Percentiles rank a stretch among this genome's conserved stretches.
Conservation (phyloP, 2,329 filamentous ascomycete species). For the Aureobasidium sp. region DNA sequence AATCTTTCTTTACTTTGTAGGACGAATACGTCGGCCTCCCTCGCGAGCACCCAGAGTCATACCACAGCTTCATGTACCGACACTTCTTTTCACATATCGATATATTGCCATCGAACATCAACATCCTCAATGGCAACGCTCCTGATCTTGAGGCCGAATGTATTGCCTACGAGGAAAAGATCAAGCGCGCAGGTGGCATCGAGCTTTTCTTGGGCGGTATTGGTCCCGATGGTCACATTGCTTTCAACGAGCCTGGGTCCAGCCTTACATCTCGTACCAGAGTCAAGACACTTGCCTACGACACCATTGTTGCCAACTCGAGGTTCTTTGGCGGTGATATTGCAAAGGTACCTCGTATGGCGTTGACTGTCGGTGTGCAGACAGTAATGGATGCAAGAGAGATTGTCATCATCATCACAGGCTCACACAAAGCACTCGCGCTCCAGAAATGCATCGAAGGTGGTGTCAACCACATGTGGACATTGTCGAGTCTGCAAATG, state of each 20-base stretch:
- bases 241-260: slow-evolving; percentile 84
- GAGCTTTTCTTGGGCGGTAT: slow-evolving; percentile 81
- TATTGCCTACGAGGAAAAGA: slow-evolving; percentile 69
- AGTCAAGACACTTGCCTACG: slow-evolving; percentile 80
- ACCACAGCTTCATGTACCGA: slow-evolving; percentile 91
- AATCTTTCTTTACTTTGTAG: slow-evolving; percentile 28
- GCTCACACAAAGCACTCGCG: slow-evolving; percentile 71
- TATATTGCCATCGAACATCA: slow-evolving; percentile 70
- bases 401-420: slow-evolving; percentile 74
- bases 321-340: slow-evolving; percentile 74
- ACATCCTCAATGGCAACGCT: slow-evolving; percentile 77
- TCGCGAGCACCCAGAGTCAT: slow-evolving; percentile 74
- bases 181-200: slow-evolving; percentile 66
- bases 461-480: slow-evolving; percentile 87
- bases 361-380: slow-evolving; percentile 75
- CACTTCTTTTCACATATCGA: slow-evolving; percentile 84
- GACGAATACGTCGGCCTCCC: slow-evolving; percentile 83
- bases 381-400: slow-evolving; percentile 73
- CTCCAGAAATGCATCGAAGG: slow-evolving; percentile 74
- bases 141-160: slow-evolving; percentile 68
- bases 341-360: slow-evolving; percentile 67
- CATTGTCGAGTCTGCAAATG: slow-evolving; percentile 69
- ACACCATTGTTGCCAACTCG: slow-evolving; percentile 78
- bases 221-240: slow-evolving; percentile 78
- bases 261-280: slow-evolving; percentile 68